Conservation (phyloP, 192 early-diverging fungal genomes). For the Umbelopsis sp. region DNA sequence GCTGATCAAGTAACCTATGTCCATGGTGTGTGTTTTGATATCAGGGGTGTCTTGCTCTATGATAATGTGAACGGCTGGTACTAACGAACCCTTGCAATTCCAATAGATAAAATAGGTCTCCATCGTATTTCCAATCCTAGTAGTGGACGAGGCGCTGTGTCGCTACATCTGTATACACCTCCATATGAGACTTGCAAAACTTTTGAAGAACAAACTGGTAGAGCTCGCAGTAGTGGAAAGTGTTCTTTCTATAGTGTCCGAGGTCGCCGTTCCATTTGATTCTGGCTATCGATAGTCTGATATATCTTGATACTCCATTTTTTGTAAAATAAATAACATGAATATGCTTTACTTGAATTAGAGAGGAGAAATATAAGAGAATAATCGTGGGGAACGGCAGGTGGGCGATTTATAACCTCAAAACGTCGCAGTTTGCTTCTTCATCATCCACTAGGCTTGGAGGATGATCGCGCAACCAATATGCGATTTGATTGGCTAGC, state of each 20-base stretch:
- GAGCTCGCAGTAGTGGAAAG: conserved; percentile 54
- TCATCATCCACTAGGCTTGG: conserved; percentile 14
- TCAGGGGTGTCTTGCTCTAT: neutral
- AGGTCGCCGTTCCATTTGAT: conserved; percentile 33
- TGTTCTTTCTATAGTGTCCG: conserved; percentile 64
- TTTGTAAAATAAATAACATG: neutral
- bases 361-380: neutral
- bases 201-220: conserved; percentile 80
- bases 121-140: conserved; percentile 80
- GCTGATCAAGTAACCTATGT: conserved; percentile 83
- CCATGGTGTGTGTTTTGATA: conserved; percentile 49
- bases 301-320: neutral
- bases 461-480: conserved; percentile 15
- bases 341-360: neutral
- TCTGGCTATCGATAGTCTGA: neutral
- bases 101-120: conserved; percentile 77
- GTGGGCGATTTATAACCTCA: neutral
- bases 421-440: neutral
- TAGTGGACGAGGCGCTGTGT: conserved; percentile 58
- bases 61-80: neutral
- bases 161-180: conserved; percentile 90
- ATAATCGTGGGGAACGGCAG: too few relatives aligned
- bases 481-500: neutral
- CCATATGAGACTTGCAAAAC: conserved; percentile 83
- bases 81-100: conserved; percentile 5